Conservation (phyloP, 2,329 filamentous ascomycete species). For the Sporothrix variecibatus region DNA sequence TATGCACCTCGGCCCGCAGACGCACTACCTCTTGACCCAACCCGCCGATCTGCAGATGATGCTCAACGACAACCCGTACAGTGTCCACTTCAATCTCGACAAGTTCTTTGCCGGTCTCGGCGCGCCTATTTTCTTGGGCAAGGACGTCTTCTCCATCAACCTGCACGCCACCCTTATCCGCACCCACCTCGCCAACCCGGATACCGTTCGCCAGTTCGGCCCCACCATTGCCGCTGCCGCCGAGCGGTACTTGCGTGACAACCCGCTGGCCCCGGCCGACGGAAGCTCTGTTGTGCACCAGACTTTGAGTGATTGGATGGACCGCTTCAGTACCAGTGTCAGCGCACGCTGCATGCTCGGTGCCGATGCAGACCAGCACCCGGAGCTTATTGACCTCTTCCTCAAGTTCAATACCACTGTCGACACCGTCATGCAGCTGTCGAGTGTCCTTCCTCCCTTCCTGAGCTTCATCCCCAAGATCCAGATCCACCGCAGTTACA, state of each 20-base stretch:
- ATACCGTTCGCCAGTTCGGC: conserved; percentile 16
- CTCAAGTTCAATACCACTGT: conserved; percentile 22
- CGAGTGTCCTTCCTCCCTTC: conserved; percentile 18
- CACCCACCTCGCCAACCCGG: conserved; percentile 23
- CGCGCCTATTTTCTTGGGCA: conserved; percentile 22
- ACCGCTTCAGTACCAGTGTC: conserved; percentile 25
- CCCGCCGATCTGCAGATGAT: conserved; percentile 25
- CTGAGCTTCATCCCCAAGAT: conserved; percentile 20
- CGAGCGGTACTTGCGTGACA: conserved; percentile 11
- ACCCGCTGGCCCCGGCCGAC: conserved; percentile 10
- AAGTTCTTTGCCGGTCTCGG: conserved; percentile 22
- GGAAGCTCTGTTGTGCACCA: neutral
- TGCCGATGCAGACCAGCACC: conserved; percentile 21
- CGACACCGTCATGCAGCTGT: conserved; percentile 23
- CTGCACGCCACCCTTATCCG: conserved; percentile 24
- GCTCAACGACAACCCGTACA: conserved; percentile 27
- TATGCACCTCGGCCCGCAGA: conserved; percentile 25
- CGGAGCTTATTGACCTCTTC: conserved; percentile 25
- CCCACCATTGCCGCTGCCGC: conserved; percentile 22
- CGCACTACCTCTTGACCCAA: conserved; percentile 23
- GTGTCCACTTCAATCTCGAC: conserved; percentile 23
- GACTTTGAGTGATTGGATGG: conserved; percentile 22
- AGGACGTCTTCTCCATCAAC: conserved; percentile 23
- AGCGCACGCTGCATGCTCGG: conserved; percentile 27
- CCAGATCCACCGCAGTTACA: conserved; percentile 24